Percentiles rank a stretch among this genome's conserved stretches.
Evolutionary conservation across 768 basidiomycete genomes (phyloP).

Genomic region (Tricholoma saponaceum): DNA sequence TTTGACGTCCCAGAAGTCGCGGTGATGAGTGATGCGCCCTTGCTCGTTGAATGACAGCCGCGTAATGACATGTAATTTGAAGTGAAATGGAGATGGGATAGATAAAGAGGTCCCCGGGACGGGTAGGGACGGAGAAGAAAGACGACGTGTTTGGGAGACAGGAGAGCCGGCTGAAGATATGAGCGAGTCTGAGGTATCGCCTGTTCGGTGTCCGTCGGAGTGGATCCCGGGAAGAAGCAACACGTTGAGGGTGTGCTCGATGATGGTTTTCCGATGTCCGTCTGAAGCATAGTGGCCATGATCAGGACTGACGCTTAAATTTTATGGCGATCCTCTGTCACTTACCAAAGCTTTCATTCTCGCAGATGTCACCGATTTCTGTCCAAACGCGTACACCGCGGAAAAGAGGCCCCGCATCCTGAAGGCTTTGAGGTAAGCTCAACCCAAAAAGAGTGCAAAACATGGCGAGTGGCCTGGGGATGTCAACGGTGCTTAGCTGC

Average conservation of each 20-base stretch:
- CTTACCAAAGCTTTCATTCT: constrained; percentile 76
- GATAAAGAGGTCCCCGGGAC: constrained; percentile 56
- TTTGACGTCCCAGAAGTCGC: constrained; percentile 79
- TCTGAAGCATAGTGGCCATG: constrained; percentile 36
- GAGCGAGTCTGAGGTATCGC: constrained; percentile 35
- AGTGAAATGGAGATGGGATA: constrained; percentile 68
- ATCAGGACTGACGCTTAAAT: neutral
- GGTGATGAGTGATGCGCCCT: constrained; percentile 74
- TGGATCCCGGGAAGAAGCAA: constrained; percentile 73
- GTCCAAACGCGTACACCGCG: constrained; percentile 68
- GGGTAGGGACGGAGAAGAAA: constrained; percentile 44
- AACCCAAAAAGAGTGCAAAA: constrained; percentile 53
- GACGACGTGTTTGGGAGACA: constrained; percentile 28
- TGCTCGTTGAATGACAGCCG: constrained; percentile 78
- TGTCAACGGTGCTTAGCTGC: constrained; percentile 55
- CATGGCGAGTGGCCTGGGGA: constrained; percentile 64
- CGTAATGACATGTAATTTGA: constrained; percentile 68
- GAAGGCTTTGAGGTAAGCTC: constrained; percentile 12
- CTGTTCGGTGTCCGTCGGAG: constrained; percentile 33
- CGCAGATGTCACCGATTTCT: constrained; percentile 69
- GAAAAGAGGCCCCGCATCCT: constrained; percentile 46
- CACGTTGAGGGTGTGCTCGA: constrained; percentile 78
- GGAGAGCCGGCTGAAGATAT: constrained; percentile 27
- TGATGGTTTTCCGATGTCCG: constrained; percentile 67
- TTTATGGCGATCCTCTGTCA: constrained; percentile 5